These are phyloP conservation scores for Monoraphidium neglectum DNA, from an alignment of 139 green algal genomes.

Conservation along the genomic window DNA sequence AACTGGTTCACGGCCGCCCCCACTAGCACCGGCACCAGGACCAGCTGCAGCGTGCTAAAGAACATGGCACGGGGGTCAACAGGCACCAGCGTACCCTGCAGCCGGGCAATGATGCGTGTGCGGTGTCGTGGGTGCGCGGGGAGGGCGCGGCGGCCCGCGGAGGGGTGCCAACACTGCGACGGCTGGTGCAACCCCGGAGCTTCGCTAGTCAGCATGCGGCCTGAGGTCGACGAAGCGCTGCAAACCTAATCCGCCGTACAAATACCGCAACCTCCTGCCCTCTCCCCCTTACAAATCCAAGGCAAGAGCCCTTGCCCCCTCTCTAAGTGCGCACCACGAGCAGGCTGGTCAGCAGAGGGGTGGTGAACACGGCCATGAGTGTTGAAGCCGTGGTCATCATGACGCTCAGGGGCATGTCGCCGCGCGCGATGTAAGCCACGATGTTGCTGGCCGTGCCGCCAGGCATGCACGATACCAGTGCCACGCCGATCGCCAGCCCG, in stretches of 20 bases:
- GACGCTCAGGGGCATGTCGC: conserved; percentile 7
- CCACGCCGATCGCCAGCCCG: conserved; percentile 56
- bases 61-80: conserved; percentile 61
- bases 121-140: too few relatives aligned
- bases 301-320: not conserved
- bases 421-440: conserved; percentile 61
- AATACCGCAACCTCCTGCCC: not conserved
- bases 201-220: too few relatives aligned
- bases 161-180: too few relatives aligned
- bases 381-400: conserved; percentile 40
- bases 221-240: too few relatives aligned
- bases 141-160: too few relatives aligned
- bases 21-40: conserved; percentile 57
- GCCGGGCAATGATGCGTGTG: too few relatives aligned
- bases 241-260: too few relatives aligned
- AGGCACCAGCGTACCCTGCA: conserved; percentile 54
- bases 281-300: not conserved
- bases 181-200: too few relatives aligned
- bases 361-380: conserved; percentile 54
- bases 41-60: conserved; percentile 55
- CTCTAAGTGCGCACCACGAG: conserved; percentile 30
- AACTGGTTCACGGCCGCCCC: conserved; percentile 47
- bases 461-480: conserved; percentile 67
- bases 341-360: conserved; percentile 51
- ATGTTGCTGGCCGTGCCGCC: conserved; percentile 65